Conservation (phyloP, 164 flowering plant genomes). For the Paratinospora sagittata region DNA sequence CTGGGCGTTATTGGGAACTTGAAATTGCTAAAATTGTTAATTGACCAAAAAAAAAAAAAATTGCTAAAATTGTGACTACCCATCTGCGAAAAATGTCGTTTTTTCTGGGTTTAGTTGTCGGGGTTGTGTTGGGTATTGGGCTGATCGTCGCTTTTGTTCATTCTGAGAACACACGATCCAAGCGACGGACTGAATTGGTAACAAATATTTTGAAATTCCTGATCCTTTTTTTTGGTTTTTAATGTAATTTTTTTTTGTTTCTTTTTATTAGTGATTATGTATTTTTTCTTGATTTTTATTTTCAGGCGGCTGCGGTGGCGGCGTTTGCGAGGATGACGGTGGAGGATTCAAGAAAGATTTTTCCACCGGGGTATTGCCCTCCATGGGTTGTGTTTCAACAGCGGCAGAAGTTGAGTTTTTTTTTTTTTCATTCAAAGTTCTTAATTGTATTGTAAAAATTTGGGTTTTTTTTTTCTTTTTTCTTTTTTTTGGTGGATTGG, state of each 20-base stretch:
- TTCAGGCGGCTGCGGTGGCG: constrained; percentile 59
- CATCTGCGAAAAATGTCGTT: constrained; percentile 44
- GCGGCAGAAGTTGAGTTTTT: constrained; percentile 59
- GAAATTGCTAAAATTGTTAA: not conserved
- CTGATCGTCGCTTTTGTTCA: constrained; percentile 47
- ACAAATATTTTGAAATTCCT: not conserved
- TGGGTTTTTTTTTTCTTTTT: too few species aligned
- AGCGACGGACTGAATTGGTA: constrained; percentile 54
- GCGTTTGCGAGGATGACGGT: constrained; percentile 92
- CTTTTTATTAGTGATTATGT: not conserved
- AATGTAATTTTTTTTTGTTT: not conserved
- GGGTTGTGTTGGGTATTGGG: constrained; percentile 50
- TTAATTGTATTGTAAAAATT: not conserved
- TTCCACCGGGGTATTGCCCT: constrained; percentile 57
- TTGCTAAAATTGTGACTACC: too few species aligned
- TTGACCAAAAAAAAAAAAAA: too few species aligned
- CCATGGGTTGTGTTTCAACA: constrained; percentile 87
- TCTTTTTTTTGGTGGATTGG: constrained; percentile 1
- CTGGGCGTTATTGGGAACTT: not conserved
- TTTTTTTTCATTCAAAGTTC: constrained; percentile 4
- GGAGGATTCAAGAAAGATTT: constrained; percentile 83
- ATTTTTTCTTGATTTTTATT: not conserved
- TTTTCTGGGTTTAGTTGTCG: constrained; percentile 48
- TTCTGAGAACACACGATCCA: constrained; percentile 63
- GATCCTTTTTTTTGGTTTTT: not conserved